These are phyloP conservation scores for Gracilariopsis chorda DNA, from an alignment of 23 red algal species.

Conservation along the genomic window DNA sequence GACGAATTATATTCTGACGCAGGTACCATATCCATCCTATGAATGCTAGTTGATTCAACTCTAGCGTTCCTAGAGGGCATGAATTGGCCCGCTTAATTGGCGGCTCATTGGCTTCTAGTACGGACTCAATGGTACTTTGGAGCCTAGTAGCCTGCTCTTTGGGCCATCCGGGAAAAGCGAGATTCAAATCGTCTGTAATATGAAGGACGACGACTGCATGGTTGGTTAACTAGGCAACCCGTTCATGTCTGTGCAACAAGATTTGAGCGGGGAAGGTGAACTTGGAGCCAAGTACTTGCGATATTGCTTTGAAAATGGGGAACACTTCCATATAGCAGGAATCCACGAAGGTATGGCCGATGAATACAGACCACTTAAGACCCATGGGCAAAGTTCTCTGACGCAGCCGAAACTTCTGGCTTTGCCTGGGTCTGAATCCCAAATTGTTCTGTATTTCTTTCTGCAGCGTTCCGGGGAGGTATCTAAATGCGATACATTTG, in stretches of 20 bases:
- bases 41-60: not conserved
- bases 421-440: not conserved
- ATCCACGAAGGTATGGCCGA: not conserved
- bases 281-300: not conserved
- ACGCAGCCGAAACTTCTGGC: not conserved
- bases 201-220: not conserved
- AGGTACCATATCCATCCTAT: constrained; percentile 21
- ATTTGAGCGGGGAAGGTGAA: not conserved
- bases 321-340: not conserved
- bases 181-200: not conserved
- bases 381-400: not conserved
- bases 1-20: not conserved
- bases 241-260: not conserved
- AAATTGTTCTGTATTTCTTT: not conserved
- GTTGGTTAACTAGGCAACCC: not conserved
- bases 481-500: not conserved
- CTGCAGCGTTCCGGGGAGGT: not conserved
- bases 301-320: not conserved
- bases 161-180: not conserved
- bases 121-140: not conserved
- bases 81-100: not conserved
- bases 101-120: not conserved
- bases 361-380: not conserved
- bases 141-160: not conserved
- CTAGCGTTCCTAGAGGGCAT: not conserved